These are phyloP conservation scores for Tuber calosporum DNA, from an alignment of 495 filamentous ascomycete species.

Conservation along the genomic window DNA sequence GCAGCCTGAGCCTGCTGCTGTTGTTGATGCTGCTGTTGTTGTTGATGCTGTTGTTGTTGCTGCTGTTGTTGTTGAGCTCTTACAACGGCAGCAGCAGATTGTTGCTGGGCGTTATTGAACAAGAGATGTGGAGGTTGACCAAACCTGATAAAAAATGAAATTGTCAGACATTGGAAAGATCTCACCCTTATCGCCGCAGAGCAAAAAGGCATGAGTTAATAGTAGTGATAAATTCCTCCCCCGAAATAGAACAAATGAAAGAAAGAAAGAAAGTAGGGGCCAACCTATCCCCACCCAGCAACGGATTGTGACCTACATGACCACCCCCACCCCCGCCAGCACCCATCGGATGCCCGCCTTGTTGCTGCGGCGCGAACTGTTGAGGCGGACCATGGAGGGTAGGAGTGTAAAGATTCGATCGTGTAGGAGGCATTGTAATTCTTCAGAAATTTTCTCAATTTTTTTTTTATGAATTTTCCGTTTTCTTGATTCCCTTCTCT, in stretches of 20 bases:
- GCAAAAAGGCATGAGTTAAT: neutral
- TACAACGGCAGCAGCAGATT: conserved; percentile 29
- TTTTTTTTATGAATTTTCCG: neutral
- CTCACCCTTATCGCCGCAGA: neutral
- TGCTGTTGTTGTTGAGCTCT: conserved; percentile 35
- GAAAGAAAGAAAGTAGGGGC: neutral
- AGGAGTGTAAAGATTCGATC: conserved; percentile 39
- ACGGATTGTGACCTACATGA: conserved; percentile 26
- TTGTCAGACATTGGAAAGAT: neutral
- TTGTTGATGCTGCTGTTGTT: conserved; percentile 46
- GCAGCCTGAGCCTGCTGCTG: conserved; percentile 43
- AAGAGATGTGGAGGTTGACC: conserved; percentile 1
- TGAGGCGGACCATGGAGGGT: conserved; percentile 38
- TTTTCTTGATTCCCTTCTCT: neutral
- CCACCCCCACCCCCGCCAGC: conserved; percentile 32
- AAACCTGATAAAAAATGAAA: conserved; percentile 1
- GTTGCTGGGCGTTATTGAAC: conserved; percentile 33
- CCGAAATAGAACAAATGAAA: neutral
- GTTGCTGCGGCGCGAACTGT: conserved; percentile 35
- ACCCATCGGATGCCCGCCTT: conserved; percentile 40
- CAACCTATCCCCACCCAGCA: conserved; percentile 37
- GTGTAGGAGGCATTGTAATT: conserved; percentile 37
- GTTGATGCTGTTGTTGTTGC: conserved; percentile 49
- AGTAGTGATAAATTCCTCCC: neutral
- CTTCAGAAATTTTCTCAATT: neutral